phyloP scores from a whole-genome alignment of 164 flowering plant genomes.

The Sedum album region DNA sequence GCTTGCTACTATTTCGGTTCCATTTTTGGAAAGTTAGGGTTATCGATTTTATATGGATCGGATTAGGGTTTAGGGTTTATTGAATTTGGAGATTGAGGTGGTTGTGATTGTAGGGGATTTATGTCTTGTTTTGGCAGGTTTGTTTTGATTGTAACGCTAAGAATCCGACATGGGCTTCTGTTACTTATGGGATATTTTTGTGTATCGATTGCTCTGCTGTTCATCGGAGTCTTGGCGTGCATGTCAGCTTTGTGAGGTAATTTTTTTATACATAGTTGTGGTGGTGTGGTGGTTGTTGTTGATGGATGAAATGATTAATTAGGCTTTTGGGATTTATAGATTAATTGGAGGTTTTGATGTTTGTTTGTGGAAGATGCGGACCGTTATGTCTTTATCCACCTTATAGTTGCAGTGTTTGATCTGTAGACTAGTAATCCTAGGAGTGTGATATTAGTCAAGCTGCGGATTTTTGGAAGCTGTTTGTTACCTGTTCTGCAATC shows the following conservation, averaged over 20 bases:
- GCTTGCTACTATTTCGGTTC: background rate
- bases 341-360: background rate
- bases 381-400: background rate
- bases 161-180: background rate
- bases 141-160: constrained; percentile 48
- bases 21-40: background rate
- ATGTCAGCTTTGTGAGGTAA: constrained; percentile 86
- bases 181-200: constrained; percentile 85
- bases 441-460: too few relatives aligned
- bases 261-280: constrained; percentile 2
- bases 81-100: background rate
- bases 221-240: constrained; percentile 91
- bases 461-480: too few relatives aligned
- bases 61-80: background rate
- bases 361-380: background rate
- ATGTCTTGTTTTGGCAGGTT: constrained; percentile 40
- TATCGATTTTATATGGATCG: background rate
- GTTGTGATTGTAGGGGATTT: too few relatives aligned
- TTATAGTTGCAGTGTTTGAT: too few relatives aligned
- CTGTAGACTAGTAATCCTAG: too few relatives aligned
- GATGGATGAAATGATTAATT: background rate
- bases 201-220: constrained; percentile 90
- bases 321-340: background rate
- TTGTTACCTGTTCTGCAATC: too few relatives aligned
- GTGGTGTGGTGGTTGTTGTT: background rate